Evolutionary conservation across 495 filamentous ascomycete species (phyloP).

Genomic region (Aspergillus hancockii): DNA sequence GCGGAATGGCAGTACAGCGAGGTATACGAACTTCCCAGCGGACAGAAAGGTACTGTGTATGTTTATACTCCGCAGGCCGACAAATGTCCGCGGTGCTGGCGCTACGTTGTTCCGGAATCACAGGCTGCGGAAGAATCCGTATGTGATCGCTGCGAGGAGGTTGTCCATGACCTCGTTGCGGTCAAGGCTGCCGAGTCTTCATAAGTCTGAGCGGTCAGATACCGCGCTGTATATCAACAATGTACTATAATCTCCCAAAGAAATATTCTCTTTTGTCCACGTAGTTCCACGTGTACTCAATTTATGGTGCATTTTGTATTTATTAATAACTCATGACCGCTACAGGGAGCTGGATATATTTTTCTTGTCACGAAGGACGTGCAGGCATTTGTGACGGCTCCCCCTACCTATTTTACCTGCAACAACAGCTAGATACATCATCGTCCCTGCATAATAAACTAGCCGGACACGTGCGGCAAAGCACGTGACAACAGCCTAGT

Average conservation of each 20-base stretch:
- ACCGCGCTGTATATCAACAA: conserved; percentile 5
- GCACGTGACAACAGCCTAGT: no score
- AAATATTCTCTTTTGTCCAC: neutral
- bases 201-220: neutral
- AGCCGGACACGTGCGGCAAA: no score
- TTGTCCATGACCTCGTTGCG: conserved; percentile 49
- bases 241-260: neutral
- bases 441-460: no score
- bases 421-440: no score
- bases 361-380: no score
- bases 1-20: conserved; percentile 57
- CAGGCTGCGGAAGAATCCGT: conserved; percentile 58
- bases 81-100: conserved; percentile 91
- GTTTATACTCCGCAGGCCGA: conserved; percentile 64
- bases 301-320: neutral
- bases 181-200: neutral
- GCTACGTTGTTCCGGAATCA: conserved; percentile 56
- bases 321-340: neutral
- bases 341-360: no score
- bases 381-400: no score
- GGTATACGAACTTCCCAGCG: conserved; percentile 51
- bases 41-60: conserved; percentile 50
- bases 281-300: neutral
- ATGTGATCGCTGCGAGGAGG: conserved; percentile 73
- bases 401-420: no score